These are phyloP conservation scores for Penicillium simplicissimum DNA, from an alignment of 495 filamentous ascomycete species.

Conservation along the genomic window DNA sequence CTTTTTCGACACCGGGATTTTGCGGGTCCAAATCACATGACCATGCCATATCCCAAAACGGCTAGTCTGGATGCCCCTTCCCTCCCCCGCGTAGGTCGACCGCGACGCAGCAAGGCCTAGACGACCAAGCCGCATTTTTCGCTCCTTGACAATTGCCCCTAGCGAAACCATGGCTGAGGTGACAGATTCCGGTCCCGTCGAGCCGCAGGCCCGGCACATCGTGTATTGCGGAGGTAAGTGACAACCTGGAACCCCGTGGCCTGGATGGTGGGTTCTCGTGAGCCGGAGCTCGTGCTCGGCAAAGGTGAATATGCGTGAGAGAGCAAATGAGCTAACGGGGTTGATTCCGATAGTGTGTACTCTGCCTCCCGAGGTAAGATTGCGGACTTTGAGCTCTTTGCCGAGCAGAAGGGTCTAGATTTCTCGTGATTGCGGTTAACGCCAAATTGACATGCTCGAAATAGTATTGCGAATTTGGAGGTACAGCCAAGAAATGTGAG, in stretches of 20 bases:
- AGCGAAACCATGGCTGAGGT: conserved; percentile 43
- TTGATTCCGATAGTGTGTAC: conserved; percentile 68
- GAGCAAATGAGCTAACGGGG: conserved; percentile 19
- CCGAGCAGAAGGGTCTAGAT: background rate
- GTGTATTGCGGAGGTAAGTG: conserved; percentile 79
- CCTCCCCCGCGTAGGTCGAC: background rate
- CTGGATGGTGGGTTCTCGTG: background rate
- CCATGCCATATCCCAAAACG: background rate
- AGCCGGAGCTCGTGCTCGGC: background rate
- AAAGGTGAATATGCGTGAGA: background rate
- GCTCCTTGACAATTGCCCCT: background rate
- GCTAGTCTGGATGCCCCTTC: conserved; percentile 4
- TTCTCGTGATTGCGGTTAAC: background rate
- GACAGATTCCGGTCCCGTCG: conserved; percentile 37
- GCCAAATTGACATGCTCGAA: background rate
- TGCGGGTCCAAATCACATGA: conserved; percentile 3
- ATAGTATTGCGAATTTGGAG: conserved; percentile 98
- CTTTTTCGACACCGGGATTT: conserved; percentile 8
- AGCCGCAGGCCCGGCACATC: conserved; percentile 65
- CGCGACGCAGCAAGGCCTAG: background rate
- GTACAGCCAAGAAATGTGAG: conserved; percentile 95
- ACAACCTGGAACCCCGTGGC: conserved; percentile 9
- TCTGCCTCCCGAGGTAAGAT: conserved; percentile 85
- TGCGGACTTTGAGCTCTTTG: background rate
- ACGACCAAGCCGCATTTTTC: conserved; percentile 1